These are phyloP conservation scores for Ceratocystis eucalypticola DNA, from an alignment of 2,329 filamentous ascomycete species.

Conservation along the genomic window DNA sequence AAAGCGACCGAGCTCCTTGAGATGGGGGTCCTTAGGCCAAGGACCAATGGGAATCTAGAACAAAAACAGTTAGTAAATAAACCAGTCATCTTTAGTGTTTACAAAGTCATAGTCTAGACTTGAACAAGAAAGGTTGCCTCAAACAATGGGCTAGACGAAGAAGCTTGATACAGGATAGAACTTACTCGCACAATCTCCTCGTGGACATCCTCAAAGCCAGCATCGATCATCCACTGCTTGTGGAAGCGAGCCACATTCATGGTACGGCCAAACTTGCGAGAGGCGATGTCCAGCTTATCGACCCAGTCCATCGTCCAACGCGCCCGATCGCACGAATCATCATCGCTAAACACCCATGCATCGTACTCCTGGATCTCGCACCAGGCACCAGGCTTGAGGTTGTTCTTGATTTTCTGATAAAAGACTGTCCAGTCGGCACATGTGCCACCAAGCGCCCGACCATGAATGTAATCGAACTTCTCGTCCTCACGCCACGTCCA, in stretches of 20 bases:
- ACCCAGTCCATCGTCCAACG: slow-evolving; percentile 31
- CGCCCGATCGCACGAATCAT: slow-evolving; percentile 28
- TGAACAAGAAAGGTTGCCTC: neutral
- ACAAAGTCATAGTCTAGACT: neutral
- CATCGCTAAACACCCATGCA: slow-evolving; percentile 29
- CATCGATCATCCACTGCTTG: slow-evolving; percentile 29
- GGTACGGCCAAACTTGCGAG: slow-evolving; percentile 28
- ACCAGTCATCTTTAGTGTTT: too few relatives aligned
- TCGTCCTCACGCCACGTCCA: slow-evolving; percentile 32
- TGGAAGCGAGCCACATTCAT: slow-evolving; percentile 29
- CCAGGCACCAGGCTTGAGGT: slow-evolving; percentile 28
- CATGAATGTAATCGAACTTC: slow-evolving; percentile 27
- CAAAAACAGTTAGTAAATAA: neutral
- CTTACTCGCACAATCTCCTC: slow-evolving; percentile 25
- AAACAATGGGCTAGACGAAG: too few relatives aligned
- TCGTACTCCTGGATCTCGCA: slow-evolving; percentile 31
- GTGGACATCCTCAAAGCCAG: slow-evolving; percentile 28
- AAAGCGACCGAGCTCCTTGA: slow-evolving; percentile 29
- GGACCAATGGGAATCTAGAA: slow-evolving; percentile 29
- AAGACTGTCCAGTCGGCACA: slow-evolving; percentile 26
- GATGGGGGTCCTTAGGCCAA: slow-evolving; percentile 28
- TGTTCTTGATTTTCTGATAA: slow-evolving; percentile 23
- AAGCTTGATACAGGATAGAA: neutral
- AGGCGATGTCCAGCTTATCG: slow-evolving; percentile 27
- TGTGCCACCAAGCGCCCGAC: slow-evolving; percentile 22